Base-by-base conservation (phyloP, 2,329 filamentous ascomycete genomes). In the Hymenoscyphus repandus region DNA sequence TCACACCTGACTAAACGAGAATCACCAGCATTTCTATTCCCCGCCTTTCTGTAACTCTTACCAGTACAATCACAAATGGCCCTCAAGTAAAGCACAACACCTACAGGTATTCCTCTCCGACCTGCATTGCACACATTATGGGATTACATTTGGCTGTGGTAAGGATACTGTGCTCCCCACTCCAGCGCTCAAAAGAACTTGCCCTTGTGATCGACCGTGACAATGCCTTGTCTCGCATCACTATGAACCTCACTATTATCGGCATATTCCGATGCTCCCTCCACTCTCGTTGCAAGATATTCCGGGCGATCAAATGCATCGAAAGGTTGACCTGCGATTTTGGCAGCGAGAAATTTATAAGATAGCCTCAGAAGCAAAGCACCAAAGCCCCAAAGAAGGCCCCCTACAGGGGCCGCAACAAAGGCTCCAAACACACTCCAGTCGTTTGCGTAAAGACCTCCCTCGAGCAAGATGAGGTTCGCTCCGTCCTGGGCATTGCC, bases 341-440 rank as follows among this genome's bases (percentile, higher is more conserved):
- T 85, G 10, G 86, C 79, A 55, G 71, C 60, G 22, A 75, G 51
- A 61, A 74, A 89, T 58, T 83, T 79, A 46, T 78, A 77, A 0
- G 69, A 66, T 37, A 91, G 66, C 27, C 88, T 77, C 38, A 83
- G 60, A 12, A 62, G 74, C 33, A 87, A 75, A 5, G 85, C 86
- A 2, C 73, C 77, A 38, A 83, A 76, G 0, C 81, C 86, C 78
- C 85, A 91, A 32, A 91, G 69, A 15, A 92, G 62, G 18, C 86
- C 86, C 1, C 88, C 88, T 2, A 91, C 69, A 0, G 88, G 88
- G 0, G 88, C 88, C 9, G 85, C 86, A 4, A 92, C 83, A 62
- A 92, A 93, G 4, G 88, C 87, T 60, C 88, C 88, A 67, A 93
- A 93, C 1, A 79, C 86, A 55, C 82, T 85, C 89, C 89, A 93